Evolutionary conservation across 1,284 basidiomycete genomes (phyloP), one percentile per base, ranked within the genome.

Genomic region (Inonotus obliquus): DNA sequence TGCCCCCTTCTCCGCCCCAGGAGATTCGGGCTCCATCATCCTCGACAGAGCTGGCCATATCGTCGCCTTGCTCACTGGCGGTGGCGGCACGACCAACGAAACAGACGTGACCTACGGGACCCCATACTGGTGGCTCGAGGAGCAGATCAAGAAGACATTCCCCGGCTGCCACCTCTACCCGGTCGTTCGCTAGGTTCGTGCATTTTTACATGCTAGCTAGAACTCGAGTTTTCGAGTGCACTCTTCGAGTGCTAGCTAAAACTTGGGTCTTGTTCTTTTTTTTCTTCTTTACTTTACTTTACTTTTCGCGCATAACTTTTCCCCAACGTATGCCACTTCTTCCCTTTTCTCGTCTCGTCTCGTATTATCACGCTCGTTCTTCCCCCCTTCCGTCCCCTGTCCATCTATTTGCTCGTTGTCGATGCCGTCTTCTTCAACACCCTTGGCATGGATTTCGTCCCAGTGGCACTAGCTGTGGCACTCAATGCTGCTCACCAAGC

Each of bases 381-480:
- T n/a, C n/a, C n/a, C n/a, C n/a, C n/a, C n/a, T n/a, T n/a, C n/a
- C n/a, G n/a, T n/a, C n/a, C n/a, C n/a, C n/a, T n/a, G n/a, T n/a
- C n/a, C n/a, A n/a, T n/a, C n/a, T n/a, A n/a, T n/a, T n/a, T n/a
- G n/a, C n/a, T n/a, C n/a, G n/a, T n/a, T n/a, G n/a, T n/a, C n/a
- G n/a, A n/a, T 29, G 70, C 70, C 44, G 73, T 76, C 37, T 76
- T 75, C 69, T 73, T 65, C 64, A 72, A 72, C 59, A 69, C 68
- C 25, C 69, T 78, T 49, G 75, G 75, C 52, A 47, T 68, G 51
- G 68, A 65, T 64, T 77, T 73, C 69, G 69, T 76, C 53, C 65
- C 67, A 19, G 72, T 75, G 62, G 76, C 75, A 1, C 71, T 76
- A 67, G 60, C 67, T 17, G 72, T 75, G 62, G 76, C 75, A 1